Percentiles rank a stretch among this genome's conserved stretches.
These are phyloP conservation scores for Nephelium lappaceum DNA, from an alignment of 345 rosid genomes.

Conservation along the genomic window DNA sequence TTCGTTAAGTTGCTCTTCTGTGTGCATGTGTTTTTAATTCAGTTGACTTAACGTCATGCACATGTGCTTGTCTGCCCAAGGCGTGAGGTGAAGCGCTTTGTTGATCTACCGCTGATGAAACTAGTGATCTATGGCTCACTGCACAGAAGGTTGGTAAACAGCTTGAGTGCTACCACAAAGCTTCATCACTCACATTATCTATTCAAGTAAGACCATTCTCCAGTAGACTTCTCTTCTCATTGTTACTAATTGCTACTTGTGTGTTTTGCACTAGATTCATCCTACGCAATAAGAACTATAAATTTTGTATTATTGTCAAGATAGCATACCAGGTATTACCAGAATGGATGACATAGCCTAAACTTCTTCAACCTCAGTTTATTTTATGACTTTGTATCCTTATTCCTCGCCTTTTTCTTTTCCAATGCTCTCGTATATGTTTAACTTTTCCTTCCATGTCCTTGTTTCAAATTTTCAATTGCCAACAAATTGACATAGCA, in stretches of 20 bases:
- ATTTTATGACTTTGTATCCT: not conserved
- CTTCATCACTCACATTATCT: slow-evolving; percentile 75
- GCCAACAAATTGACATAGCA: not conserved
- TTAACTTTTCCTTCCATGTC: not conserved
- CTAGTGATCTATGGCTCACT: slow-evolving; percentile 73
- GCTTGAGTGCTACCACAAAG: slow-evolving; percentile 76
- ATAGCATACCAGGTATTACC: not conserved
- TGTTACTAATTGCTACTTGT: not conserved
- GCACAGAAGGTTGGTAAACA: slow-evolving; percentile 75
- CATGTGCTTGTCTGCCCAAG: slow-evolving; percentile 91
- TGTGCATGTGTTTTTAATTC: slow-evolving; percentile 20
- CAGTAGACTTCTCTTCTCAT: not conserved
- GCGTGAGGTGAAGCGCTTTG: slow-evolving; percentile 86
- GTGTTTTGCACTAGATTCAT: not conserved
- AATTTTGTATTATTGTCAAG: not conserved
- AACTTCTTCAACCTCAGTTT: not conserved
- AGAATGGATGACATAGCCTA: not conserved
- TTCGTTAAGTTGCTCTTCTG: not conserved
- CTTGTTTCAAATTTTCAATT: not conserved
- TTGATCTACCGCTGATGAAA: slow-evolving; percentile 83
- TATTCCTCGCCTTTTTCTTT: not conserved
- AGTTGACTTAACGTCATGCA: slow-evolving; percentile 54
- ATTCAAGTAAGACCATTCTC: slow-evolving; percentile 61
- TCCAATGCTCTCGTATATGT: not conserved
- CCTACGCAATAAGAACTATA: not conserved